Evolutionary conservation across 2,329 filamentous ascomycete species (phyloP).

Genomic region (Fusarium miscanthi): DNA sequence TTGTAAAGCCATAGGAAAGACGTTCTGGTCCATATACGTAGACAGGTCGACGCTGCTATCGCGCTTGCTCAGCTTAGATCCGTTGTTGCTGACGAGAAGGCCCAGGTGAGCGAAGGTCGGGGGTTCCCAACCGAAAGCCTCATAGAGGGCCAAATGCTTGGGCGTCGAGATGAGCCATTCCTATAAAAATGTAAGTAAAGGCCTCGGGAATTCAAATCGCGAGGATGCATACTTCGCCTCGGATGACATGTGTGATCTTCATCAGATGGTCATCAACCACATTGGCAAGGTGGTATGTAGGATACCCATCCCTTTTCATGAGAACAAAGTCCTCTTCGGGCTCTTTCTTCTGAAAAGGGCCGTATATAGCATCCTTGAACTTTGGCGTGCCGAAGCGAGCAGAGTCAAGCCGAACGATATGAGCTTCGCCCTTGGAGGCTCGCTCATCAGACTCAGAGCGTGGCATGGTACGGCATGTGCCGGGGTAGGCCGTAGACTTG

Average conservation of each 20-base stretch:
- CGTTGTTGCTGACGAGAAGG: slow-evolving; percentile 74
- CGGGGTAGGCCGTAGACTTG: slow-evolving; percentile 60
- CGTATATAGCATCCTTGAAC: slow-evolving; percentile 85
- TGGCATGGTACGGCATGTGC: slow-evolving; percentile 77
- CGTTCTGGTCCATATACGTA: slow-evolving; percentile 59
- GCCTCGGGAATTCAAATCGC: neutral
- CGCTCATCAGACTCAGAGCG: slow-evolving; percentile 75
- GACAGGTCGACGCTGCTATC: slow-evolving; percentile 65
- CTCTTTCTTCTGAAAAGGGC: slow-evolving; percentile 67
- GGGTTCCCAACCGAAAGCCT: slow-evolving; percentile 78
- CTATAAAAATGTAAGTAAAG: slow-evolving; percentile 49
- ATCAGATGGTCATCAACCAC: slow-evolving; percentile 96
- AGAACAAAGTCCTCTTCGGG: slow-evolving; percentile 85
- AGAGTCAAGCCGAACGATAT: slow-evolving; percentile 82
- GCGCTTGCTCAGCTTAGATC: slow-evolving; percentile 88
- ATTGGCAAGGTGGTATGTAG: slow-evolving; percentile 97
- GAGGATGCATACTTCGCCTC: slow-evolving; percentile 72
- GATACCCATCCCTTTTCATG: slow-evolving; percentile 89
- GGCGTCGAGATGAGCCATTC: slow-evolving; percentile 98
- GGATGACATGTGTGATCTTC: slow-evolving; percentile 94
- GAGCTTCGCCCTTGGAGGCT: slow-evolving; percentile 73
- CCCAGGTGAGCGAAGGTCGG: slow-evolving; percentile 86
- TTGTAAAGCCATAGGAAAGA: slow-evolving; percentile 63
- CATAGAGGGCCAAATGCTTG: slow-evolving; percentile 75
- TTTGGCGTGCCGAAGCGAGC: slow-evolving; percentile 64